Evolutionary conservation across 164 flowering plant species (phyloP).

Genomic region (Warburgia ugandensis): DNA sequence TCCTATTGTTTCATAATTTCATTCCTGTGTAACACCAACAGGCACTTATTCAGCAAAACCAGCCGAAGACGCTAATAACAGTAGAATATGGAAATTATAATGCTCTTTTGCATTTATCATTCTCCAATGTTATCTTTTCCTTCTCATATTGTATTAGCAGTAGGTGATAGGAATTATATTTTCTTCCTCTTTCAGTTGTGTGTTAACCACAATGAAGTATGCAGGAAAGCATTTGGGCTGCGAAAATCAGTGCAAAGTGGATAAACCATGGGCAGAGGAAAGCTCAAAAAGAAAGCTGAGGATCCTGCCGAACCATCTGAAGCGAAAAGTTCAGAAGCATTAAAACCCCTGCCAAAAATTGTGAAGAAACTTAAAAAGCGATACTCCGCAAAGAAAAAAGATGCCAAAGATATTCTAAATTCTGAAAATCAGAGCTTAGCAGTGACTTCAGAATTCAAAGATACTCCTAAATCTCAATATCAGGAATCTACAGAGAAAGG

Average conservation of each 20-base stretch:
- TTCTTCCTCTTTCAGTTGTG: too few relatives aligned
- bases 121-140: too few relatives aligned
- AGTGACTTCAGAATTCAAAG: slow-evolving; percentile 11
- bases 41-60: too few relatives aligned
- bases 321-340: slow-evolving; percentile 18
- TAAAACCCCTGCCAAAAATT: slow-evolving; percentile 29
- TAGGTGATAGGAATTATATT: too few relatives aligned
- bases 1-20: too few relatives aligned
- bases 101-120: too few relatives aligned
- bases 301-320: slow-evolving; percentile 15
- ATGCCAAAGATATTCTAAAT: slow-evolving; percentile 2
- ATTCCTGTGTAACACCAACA: too few relatives aligned
- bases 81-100: too few relatives aligned
- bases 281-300: slow-evolving; percentile 8
- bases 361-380: slow-evolving; percentile 19
- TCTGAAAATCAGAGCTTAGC: slow-evolving; percentile 1
- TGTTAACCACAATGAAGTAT: too few relatives aligned
- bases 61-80: too few relatives aligned
- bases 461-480: slow-evolving; percentile 2
- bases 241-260: slow-evolving; percentile 6
- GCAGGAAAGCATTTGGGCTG: slow-evolving; percentile 3
- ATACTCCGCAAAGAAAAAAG: slow-evolving; percentile 10
- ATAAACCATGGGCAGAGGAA: slow-evolving; percentile 10
- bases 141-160: too few relatives aligned
- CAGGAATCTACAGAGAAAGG: background rate